Evolutionary conservation across 192 early-diverging fungal species (phyloP).

Genomic region (Linnemannia exigua): DNA sequence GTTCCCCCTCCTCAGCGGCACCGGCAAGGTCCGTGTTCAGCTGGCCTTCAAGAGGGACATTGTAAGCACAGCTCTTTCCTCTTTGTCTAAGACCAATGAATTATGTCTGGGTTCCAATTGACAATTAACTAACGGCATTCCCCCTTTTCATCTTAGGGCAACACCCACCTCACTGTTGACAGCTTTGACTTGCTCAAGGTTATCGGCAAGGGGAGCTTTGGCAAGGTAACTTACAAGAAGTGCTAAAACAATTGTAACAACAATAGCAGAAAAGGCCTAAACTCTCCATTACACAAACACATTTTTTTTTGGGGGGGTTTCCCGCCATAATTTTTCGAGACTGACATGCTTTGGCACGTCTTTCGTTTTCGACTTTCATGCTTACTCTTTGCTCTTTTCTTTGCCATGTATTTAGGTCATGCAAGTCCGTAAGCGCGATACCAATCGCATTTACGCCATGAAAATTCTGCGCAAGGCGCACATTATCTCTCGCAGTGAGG

Average conservation of each 20-base stretch:
- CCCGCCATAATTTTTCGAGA: constrained; percentile 5
- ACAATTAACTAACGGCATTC: neutral
- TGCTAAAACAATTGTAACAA: neutral
- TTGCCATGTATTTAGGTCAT: constrained; percentile 69
- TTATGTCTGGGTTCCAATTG: neutral
- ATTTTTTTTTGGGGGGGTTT: neutral
- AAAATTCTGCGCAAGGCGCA: constrained; percentile 95
- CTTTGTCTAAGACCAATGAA: neutral
- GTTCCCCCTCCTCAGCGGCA: constrained; percentile 73
- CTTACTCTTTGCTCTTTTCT: constrained; percentile 1
- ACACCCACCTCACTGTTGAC: constrained; percentile 84
- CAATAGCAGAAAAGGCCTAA: constrained; percentile 15
- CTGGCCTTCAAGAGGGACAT: constrained; percentile 79
- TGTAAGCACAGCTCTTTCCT: constrained; percentile 44
- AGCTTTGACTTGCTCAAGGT: constrained; percentile 96
- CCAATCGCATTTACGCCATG: constrained; percentile 97
- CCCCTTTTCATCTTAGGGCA: constrained; percentile 62
- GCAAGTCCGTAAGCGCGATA: constrained; percentile 94
- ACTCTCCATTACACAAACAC: neutral
- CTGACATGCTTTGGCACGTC: neutral
- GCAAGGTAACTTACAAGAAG: constrained; percentile 77
- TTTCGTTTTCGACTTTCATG: neutral
- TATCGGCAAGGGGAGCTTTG: constrained; percentile 97
- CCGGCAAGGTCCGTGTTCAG: constrained; percentile 81
- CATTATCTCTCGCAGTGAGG: constrained; percentile 93